Conservation (phyloP, 495 filamentous ascomycete genomes). For the Aspergillus ellipticus region DNA sequence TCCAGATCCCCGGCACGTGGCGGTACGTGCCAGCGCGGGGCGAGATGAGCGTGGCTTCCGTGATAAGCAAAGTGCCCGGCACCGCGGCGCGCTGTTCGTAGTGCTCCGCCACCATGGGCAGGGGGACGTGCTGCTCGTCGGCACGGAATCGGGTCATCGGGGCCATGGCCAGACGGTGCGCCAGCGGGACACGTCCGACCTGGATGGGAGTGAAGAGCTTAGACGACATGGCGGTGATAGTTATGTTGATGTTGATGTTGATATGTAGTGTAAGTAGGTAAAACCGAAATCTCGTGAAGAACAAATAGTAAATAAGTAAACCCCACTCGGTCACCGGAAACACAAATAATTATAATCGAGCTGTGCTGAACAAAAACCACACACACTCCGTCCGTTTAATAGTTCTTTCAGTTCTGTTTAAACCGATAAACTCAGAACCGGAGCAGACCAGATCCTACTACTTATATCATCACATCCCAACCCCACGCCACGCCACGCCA, state of each 20-base stretch:
- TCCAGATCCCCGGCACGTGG: constrained; percentile 63
- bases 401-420: no score
- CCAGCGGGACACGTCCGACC: constrained; percentile 38
- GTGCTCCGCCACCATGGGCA: constrained; percentile 43
- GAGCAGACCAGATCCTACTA: no score
- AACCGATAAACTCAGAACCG: no score
- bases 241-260: neutral
- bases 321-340: no score
- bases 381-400: no score
- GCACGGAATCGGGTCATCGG: constrained; percentile 50
- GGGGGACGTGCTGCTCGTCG: constrained; percentile 31
- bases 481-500: no score
- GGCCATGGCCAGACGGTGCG: constrained; percentile 48
- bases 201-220: constrained; percentile 50
- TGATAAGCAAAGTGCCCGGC: constrained; percentile 49
- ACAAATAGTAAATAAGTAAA: no score
- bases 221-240: no score
- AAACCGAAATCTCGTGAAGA: no score
- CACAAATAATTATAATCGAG: no score
- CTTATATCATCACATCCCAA: no score
- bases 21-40: constrained; percentile 40
- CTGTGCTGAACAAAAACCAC: no score
- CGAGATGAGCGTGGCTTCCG: constrained; percentile 64
- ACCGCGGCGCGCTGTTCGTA: constrained; percentile 48
- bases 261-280: neutral